A percentile compares a stretch with the other conserved stretches of the same genome.
Conservation (phyloP, 1,284 basidiomycete species). For the Chiua sp. region DNA sequence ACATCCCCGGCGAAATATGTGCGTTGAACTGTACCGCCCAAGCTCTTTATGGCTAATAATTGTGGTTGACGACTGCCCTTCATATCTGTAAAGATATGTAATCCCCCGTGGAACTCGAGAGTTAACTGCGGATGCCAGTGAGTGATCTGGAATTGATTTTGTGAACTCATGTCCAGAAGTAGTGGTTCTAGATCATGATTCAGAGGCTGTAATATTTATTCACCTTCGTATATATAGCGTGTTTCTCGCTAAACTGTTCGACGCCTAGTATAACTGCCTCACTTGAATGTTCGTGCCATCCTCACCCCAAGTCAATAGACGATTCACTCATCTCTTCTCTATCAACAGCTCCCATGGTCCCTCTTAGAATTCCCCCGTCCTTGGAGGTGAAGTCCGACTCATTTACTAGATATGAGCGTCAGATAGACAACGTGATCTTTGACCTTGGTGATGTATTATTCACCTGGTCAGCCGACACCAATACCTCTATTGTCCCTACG, state of each 20-base stretch:
- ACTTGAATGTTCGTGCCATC: neutral
- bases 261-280: neutral
- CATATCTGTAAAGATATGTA: no score
- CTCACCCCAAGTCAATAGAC: neutral
- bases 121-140: no score
- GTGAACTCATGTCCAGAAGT: no score
- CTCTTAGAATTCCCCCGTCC: constrained; percentile 9
- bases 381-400: neutral
- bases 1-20: no score
- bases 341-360: neutral
- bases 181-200: no score
- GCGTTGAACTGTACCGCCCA: no score
- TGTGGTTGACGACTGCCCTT: no score
- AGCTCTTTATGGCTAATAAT: no score
- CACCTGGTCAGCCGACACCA: constrained; percentile 25
- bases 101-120: no score
- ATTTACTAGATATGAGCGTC: constrained; percentile 8
- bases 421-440: constrained; percentile 29
- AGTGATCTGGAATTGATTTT: no score
- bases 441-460: constrained; percentile 32
- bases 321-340: constrained; percentile 3
- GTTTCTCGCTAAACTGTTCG: no score
- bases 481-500: constrained; percentile 19
- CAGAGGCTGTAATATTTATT: neutral
- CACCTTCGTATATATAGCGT: neutral